phyloP scores from a whole-genome alignment of 306 rosid species.

The Vigna angularis region DNA sequence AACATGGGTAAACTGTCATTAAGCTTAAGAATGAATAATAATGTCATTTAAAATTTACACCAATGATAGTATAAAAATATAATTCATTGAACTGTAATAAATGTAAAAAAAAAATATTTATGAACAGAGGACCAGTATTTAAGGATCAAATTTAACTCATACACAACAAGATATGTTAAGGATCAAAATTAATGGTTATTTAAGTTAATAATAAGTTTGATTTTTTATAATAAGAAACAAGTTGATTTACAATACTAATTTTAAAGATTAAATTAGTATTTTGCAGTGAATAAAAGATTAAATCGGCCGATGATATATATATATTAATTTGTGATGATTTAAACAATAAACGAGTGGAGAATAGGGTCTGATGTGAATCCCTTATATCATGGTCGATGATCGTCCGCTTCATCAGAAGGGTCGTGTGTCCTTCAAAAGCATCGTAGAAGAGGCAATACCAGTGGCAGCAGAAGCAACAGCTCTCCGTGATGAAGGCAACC shows the following conservation, averaged over 20 bases:
- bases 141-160: too few relatives aligned
- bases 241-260: not conserved
- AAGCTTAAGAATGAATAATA: not conserved
- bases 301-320: not conserved
- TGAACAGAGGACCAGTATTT: too few relatives aligned
- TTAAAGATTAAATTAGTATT: not conserved
- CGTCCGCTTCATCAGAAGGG: conserved; percentile 21
- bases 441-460: too few relatives aligned
- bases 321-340: not conserved
- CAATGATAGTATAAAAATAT: not conserved
- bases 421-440: conserved; percentile 49
- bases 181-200: not conserved
- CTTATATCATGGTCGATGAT: not conserved
- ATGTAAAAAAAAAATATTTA: too few relatives aligned
- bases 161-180: not conserved
- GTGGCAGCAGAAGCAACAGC: too few relatives aligned
- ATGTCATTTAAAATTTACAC: not conserved
- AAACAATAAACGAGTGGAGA: conserved; percentile 10
- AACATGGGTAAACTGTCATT: too few relatives aligned
- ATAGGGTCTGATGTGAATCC: conserved; percentile 15
- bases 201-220: not conserved
- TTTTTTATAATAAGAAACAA: not conserved
- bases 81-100: too few relatives aligned
- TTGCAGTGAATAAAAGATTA: not conserved
- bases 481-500: not conserved